phyloP scores from a whole-genome alignment of 257 asterid genomes.

The Orobanche coerulescens region DNA sequence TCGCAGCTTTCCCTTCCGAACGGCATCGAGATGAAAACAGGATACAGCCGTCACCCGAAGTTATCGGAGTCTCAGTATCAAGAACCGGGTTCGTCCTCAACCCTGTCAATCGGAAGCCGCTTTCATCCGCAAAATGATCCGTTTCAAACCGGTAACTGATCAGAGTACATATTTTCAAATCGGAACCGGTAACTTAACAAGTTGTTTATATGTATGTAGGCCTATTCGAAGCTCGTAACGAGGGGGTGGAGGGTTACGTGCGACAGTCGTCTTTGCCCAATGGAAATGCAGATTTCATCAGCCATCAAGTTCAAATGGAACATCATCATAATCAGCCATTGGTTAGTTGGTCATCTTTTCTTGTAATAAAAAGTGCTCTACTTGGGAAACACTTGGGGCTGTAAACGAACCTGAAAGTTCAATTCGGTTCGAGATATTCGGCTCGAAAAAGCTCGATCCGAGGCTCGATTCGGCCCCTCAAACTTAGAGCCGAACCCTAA shows the following conservation, averaged over 20 bases:
- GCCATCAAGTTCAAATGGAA: slow-evolving; percentile 37
- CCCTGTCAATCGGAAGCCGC: slow-evolving; percentile 37
- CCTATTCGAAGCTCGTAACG: slow-evolving; percentile 19
- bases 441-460: too few species aligned
- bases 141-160: slow-evolving; percentile 46
- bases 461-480: too few species aligned
- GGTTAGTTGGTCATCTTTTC: slow-evolving; percentile 37
- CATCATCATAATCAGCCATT: slow-evolving; percentile 31
- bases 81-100: slow-evolving; percentile 45
- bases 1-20: slow-evolving; percentile 28
- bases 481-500: too few species aligned
- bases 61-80: slow-evolving; percentile 34
- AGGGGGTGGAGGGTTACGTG: slow-evolving; percentile 26
- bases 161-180: too few species aligned
- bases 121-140: slow-evolving; percentile 29
- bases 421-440: too few species aligned
- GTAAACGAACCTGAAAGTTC: too few species aligned
- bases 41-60: slow-evolving; percentile 23
- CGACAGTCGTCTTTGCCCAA: slow-evolving; percentile 22
- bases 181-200: background rate
- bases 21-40: slow-evolving; percentile 22
- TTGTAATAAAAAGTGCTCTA: background rate
- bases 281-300: slow-evolving; percentile 32
- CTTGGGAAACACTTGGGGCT: background rate
- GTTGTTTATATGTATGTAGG: slow-evolving; percentile 18